Base-by-base conservation (phyloP, 192 early-diverging fungal genomes). In the Spinellus fusiger region DNA sequence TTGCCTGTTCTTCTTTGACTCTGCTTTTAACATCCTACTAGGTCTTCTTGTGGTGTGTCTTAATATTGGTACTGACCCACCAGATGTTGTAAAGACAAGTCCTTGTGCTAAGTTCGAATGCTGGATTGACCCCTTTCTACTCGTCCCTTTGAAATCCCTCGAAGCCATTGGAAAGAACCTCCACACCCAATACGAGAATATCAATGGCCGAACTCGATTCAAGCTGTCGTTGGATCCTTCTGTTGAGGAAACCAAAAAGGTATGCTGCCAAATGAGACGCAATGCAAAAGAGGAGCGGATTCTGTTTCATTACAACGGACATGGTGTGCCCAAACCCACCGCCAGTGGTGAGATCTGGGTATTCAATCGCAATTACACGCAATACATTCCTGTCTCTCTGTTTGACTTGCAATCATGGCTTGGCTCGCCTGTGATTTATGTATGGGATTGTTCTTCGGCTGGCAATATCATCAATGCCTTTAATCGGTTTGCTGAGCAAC, bases 301-400 rank as follows among this genome's bases (percentile, higher is more conserved):
- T 47, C 71, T 99, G 40, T 97, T 99, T 55, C 93, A 99, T 65
- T 99, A 97, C 80, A 99, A 99, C 59, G 96, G 96, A 16, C 96
- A 97, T 56, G 96, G 96, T 48, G 96, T 99, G 16, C 96, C 96
- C 5, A 89, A 89, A 59, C 95, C 96, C 13, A 96, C 95, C 12
- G 69, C 79, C 13, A 91, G 89, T 60, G 96, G 96, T 52, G 96
- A 99, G 66, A 90, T 97, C 46, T 99, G 96, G 96, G 95, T 94
- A 34, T 99, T 99, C 65, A 97, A 99, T 80, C 90, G 90, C 66
- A 86, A 87, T 57, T 97, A 93, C 80, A 96, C 94, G 32, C 96
- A 99, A 80, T 99, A 99, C 77, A 93, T 99, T 59, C 96, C 96
- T 5, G 88, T 96, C 16, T 90, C 87, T 31, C 74, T 95, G 8